Evolutionary conservation across 1,284 basidiomycete species (phyloP).

Genomic region (Prillingera fragicola): DNA sequence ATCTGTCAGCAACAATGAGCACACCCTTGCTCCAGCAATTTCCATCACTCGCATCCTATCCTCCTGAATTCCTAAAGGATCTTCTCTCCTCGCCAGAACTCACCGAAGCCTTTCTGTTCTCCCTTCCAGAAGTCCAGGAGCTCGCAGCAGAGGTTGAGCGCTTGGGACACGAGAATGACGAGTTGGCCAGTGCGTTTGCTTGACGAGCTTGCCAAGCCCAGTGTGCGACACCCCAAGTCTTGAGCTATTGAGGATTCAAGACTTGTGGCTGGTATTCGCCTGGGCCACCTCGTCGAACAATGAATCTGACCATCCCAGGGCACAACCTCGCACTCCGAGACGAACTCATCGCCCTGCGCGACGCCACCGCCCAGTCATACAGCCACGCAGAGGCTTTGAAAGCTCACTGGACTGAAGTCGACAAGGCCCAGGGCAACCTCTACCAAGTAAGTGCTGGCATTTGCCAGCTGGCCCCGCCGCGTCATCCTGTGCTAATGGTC

Average conservation of each 20-base stretch:
- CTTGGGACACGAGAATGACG: constrained; percentile 72
- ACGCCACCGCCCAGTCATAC: constrained; percentile 76
- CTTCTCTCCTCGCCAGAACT: constrained; percentile 71
- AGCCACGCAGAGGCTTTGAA: constrained; percentile 74
- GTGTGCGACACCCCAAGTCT: too few relatives aligned
- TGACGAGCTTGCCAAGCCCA: not conserved
- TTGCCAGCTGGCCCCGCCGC: not conserved
- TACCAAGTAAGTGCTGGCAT: constrained; percentile 69
- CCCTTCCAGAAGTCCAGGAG: constrained; percentile 64
- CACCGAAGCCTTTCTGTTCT: constrained; percentile 80
- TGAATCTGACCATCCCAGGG: constrained; percentile 49
- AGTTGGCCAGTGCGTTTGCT: constrained; percentile 64
- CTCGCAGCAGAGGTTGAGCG: constrained; percentile 69
- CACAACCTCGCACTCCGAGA: constrained; percentile 71
- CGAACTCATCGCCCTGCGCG: constrained; percentile 62
- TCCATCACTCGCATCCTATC: constrained; percentile 40
- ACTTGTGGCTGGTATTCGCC: too few relatives aligned
- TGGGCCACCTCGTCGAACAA: constrained; percentile 2
- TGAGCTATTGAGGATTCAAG: too few relatives aligned
- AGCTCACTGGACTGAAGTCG: constrained; percentile 71
- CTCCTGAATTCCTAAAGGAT: constrained; percentile 62
- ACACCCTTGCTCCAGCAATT: constrained; percentile 45
- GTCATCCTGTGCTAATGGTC: not conserved
- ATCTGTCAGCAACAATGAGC: constrained; percentile 28
- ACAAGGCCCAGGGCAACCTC: constrained; percentile 75